Base-by-base conservation (phyloP, 805 yeast genomes). In the Komagataella pseudopastoris region DNA sequence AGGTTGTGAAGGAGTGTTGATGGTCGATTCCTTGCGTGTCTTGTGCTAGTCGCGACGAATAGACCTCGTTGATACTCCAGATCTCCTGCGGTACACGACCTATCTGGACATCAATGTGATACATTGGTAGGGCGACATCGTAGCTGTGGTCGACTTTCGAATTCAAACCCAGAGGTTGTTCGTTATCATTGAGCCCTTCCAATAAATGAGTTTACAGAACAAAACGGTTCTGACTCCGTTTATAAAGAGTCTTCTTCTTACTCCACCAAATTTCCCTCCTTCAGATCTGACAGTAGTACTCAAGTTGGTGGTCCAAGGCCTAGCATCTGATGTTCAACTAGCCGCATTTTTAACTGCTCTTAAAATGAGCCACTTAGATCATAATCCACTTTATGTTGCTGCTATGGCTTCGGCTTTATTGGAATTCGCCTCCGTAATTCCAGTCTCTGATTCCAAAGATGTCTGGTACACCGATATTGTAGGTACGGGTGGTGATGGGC, bases 401-500 rank as follows among this genome's bases (percentile, higher is more conserved):
- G 83, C 87, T 6, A 96, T 97, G 0, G 96, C 88, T 0, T 69
- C 71, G 18, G 81, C 93, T 1, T 77, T 91, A 23, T 68, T 86
- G 54, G 78, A 79, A 58, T 83, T 75, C 58, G 81, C 93, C 6
- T 76, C 75, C 49, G 57, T 71, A 8, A 76, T 88, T n/a, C 69
- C 74, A 7, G 63, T 72, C 2, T 59, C 66, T 6, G 57, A 60
- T 1, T 75, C 77, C 12, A 77, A 75, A 45, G 59, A 68, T 1
- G 66, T 64, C 1, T 85, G 85, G 0, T 84, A 76, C 57, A 73
- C 84, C 5, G 99, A 93, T 64, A 87, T 93, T 30, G 99, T 93
- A 5, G 99, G 99, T 1, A 93, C 99, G 0, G 99, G 99, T 23
- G 99, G 99, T 14, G 99, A 93, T 63, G 96, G 96, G 1, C 96